phyloP scores from a whole-genome alignment of 371 early-diverging fungal genomes.

The Circinella umbellata region DNA sequence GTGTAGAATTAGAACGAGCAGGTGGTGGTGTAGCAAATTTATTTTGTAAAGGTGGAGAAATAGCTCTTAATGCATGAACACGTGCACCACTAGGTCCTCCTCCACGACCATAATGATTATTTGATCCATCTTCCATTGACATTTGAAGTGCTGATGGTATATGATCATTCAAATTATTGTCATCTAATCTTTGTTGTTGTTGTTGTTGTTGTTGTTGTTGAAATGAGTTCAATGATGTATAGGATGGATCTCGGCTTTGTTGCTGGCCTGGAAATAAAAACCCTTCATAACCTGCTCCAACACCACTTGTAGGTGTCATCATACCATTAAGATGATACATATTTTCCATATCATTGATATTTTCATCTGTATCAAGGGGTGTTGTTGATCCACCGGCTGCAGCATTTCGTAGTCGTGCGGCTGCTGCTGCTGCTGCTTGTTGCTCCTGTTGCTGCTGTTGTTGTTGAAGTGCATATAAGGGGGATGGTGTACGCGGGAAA shows the following conservation, averaged over 20 bases:
- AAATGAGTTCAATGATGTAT: conserved; percentile 60
- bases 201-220: conserved; percentile 27
- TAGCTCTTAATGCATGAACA: conserved; percentile 6
- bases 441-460: conserved; percentile 7
- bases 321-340: not conserved
- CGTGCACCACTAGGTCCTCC: not conserved
- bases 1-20: conserved; percentile 55
- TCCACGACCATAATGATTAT: not conserved
- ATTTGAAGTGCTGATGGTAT: conserved; percentile 6
- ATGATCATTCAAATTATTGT: conserved; percentile 3
- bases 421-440: not conserved
- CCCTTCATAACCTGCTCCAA: not conserved
- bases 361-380: conserved; percentile 2
- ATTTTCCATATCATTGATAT: conserved; percentile 3
- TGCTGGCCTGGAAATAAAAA: conserved; percentile 53
- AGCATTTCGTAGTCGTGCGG: conserved; percentile 3
- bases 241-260: conserved; percentile 87
- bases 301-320: not conserved
- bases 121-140: conserved; percentile 3
- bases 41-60: conserved; percentile 8
- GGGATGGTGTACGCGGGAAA: conserved; percentile 9
- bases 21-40: conserved; percentile 34
- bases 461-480: conserved; percentile 11
- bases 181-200: not conserved
- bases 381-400: not conserved